phyloP scores from a whole-genome alignment of 495 filamentous ascomycete species.

The Xylaria intraflava region DNA sequence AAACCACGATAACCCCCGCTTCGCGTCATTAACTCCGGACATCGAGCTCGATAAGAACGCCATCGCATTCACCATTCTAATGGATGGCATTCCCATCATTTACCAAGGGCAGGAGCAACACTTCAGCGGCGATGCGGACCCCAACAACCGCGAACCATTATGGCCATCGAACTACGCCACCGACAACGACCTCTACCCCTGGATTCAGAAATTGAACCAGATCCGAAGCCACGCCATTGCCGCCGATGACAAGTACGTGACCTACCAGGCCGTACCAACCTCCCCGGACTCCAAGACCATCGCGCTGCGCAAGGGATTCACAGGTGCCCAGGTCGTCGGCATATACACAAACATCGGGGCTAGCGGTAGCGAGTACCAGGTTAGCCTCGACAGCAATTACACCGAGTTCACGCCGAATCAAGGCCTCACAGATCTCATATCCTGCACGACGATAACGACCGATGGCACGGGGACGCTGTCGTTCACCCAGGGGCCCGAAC shows the following conservation, averaged over 20 bases:
- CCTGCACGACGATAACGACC: conserved; percentile 39
- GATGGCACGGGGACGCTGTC: conserved; percentile 39
- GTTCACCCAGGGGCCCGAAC: conserved; percentile 41
- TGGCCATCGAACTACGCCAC: conserved; percentile 62
- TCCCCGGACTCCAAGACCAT: conserved; percentile 52
- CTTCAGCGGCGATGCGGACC: conserved; percentile 49
- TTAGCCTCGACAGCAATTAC: conserved; percentile 38
- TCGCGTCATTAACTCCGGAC: conserved; percentile 50
- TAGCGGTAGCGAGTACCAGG: conserved; percentile 35
- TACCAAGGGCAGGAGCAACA: conserved; percentile 63
- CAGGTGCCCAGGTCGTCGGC: conserved; percentile 45
- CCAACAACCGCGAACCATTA: conserved; percentile 63
- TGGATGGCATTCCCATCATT: conserved; percentile 46
- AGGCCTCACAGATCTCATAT: conserved; percentile 44
- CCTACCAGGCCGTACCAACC: conserved; percentile 48
- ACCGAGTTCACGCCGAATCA: conserved; percentile 34
- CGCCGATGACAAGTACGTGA: conserved; percentile 40
- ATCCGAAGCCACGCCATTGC: conserved; percentile 52
- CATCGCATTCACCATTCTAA: conserved; percentile 61
- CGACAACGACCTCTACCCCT: conserved; percentile 49
- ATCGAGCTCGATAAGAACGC: conserved; percentile 57
- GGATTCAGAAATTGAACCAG: conserved; percentile 51
- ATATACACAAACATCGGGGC: conserved; percentile 55
- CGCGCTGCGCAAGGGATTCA: conserved; percentile 57
- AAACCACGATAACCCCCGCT: conserved; percentile 69